Evolutionary conservation across 257 asterid species (phyloP), one percentile per base, ranked within the genome.

Genomic region (Hygrophila difformis): DNA sequence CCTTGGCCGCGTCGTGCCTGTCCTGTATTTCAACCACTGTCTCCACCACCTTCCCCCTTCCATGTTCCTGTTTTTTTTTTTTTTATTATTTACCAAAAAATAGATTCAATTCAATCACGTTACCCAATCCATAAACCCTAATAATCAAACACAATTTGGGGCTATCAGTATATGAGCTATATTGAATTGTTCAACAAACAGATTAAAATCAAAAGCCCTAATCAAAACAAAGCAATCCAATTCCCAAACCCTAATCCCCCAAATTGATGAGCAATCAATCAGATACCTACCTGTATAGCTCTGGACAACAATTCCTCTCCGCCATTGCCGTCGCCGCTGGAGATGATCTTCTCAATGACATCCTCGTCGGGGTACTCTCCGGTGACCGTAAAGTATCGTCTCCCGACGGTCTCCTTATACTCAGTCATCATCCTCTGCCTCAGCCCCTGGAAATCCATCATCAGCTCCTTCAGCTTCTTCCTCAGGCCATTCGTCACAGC

Each of bases 371-470:
- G 89, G 8, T 53, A 44, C 29, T 84, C 97, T 2, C 97, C 95
- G 1, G 87, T 84, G 11, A 88, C 95, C 0, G 95, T 88, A 44
- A 66, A 88, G 48, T 79, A 88, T 52, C 97, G 64, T 29, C 94
- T 68, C 14, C 91, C 97, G 5, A 84, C 77, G 22, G 94, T 88
- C 5, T 88, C 97, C 49, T 79, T 84, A 13, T 88, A 77, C 80
- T 88, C 97, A 0, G 65, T 53, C 97, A 88, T 88, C 89, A 81
- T 81, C 66, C 70, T 69, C 79, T 88, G 97, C 45, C 97, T 76
- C 64, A 88, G 50, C 9, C 67, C 81, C 78, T 88, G 95, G 28
- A 88, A 88, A 12, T 88, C 97, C 85, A 88, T 79, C 97, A 88
- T 88, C 12, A 84, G 66, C 62, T 88, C 97, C 77, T 84, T 88